phyloP scores from a whole-genome alignment of 805 yeast species.

The Candida endomychidarum region DNA sequence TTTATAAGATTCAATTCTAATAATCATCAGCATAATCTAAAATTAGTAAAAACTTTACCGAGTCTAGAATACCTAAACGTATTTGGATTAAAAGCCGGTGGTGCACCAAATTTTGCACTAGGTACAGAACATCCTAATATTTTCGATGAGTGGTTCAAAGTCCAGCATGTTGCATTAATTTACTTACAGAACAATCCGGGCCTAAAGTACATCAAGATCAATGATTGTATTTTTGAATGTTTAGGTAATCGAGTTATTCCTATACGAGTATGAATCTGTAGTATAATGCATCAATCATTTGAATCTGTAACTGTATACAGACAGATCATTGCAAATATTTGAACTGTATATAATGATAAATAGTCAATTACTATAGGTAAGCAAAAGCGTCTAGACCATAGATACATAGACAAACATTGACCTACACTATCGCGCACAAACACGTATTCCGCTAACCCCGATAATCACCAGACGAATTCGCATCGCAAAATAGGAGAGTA shows the following conservation, averaged over 20 bases:
- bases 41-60: conserved; percentile 25
- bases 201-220: conserved; percentile 47
- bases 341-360: too few species aligned
- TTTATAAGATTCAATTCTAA: conserved; percentile 42
- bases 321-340: too few species aligned
- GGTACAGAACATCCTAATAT: conserved; percentile 54
- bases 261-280: background rate
- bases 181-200: conserved; percentile 28
- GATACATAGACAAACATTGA: too few species aligned
- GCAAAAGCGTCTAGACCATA: too few species aligned
- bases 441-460: background rate
- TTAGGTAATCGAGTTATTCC: conserved; percentile 18
- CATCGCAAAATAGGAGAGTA: conserved; percentile 4
- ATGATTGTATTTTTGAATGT: conserved; percentile 49
- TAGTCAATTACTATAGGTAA: too few species aligned
- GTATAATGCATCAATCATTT: too few species aligned
- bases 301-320: too few species aligned
- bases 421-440: background rate
- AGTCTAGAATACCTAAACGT: conserved; percentile 39
- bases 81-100: conserved; percentile 51
- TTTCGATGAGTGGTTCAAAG: conserved; percentile 56
- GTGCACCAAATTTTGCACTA: conserved; percentile 53
- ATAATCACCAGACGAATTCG: conserved; percentile 5
- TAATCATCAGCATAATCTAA: conserved; percentile 18
- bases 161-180: conserved; percentile 51